phyloP scores from a whole-genome alignment of 257 asterid species.

The Mentha longifolia region DNA sequence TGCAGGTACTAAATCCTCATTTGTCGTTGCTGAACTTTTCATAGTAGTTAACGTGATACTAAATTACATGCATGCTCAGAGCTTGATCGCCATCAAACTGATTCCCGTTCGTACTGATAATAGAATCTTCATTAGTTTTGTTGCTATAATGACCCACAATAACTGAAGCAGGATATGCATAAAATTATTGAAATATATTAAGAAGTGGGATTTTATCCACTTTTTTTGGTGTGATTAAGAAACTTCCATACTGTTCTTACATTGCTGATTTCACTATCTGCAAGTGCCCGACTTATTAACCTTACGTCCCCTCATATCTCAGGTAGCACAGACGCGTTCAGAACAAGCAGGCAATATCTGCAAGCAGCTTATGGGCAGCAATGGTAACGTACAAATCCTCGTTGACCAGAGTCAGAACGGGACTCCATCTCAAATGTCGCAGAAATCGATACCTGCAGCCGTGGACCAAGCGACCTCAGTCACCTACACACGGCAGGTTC shows the following conservation, averaged over 20 bases:
- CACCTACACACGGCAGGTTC: constrained; percentile 57
- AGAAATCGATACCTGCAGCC: constrained; percentile 32
- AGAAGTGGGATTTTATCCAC: background rate
- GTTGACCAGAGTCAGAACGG: constrained; percentile 47
- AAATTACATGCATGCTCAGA: background rate
- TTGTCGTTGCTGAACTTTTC: background rate
- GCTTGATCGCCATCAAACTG: background rate
- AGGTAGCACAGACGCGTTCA: constrained; percentile 77
- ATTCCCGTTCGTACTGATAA: background rate
- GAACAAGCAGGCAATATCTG: constrained; percentile 57
- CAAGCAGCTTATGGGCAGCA: constrained; percentile 44
- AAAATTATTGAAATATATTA: background rate
- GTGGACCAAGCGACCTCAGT: constrained; percentile 63
- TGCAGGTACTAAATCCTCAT: constrained; percentile 57
- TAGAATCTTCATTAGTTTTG: constrained; percentile 1
- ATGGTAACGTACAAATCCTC: constrained; percentile 31
- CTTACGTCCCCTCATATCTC: constrained; percentile 8
- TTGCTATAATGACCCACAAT: background rate
- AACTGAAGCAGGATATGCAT: constrained; percentile 1
- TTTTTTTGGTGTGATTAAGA: background rate
- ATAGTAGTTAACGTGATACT: background rate
- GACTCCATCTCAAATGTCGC: constrained; percentile 44
- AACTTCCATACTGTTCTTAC: background rate
- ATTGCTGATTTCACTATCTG: background rate
- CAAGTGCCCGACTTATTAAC: background rate